Base-by-base conservation (phyloP, 139 green algal species). In the Diplosphaera chodatii region DNA sequence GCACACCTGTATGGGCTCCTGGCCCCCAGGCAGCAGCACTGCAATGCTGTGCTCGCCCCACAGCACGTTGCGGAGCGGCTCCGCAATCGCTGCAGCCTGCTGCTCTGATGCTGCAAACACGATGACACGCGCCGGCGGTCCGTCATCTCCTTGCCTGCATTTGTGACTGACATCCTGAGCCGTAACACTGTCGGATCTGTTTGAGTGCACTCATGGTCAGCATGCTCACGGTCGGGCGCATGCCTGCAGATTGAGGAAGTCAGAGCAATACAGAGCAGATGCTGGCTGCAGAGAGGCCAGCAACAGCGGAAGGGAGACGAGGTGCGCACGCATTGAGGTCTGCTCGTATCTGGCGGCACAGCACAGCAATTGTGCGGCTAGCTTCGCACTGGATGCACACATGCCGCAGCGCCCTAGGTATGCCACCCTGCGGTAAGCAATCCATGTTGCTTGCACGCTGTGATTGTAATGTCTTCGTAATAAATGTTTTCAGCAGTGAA, bases 41-140 rank as follows among this genome's bases (percentile, higher is more conserved):
- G 83, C 82, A 6, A 96, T 76, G 29, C 80, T 82, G 84, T 95
- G 89, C 22, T 92, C 82, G 0, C 77, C 76, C 91, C 91, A 96
- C 31, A 96, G 78, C 28, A 83, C 82, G 23, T 68, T 78, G 30
- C 88, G 81, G 32, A 96, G 80, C 21, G 90, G 87, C 34, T 83
- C 77, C 0, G 86, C 78, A 28, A 86, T 77, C 13, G 65, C 69
- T 1, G 64, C 40, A 3, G 88, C 91, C 32, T 86, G 77, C 0
- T 73, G 79, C 41, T 84, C 79, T 40, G 70, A 82, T 20, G 67
- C 40, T 0, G 78, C 80, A 83, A 90, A 91, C 41, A 91, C 81
- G 48, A 94, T 91, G 21, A 86, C 85, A 1, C 89, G 78, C 5
- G 88, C 66, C 0, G 85, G 86, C 18, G 79, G 48, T 27, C 62